Evolutionary conservation across 495 filamentous ascomycete genomes (phyloP), one percentile per base, ranked within the genome.

Genomic region (Chaetomium fimeti): DNA sequence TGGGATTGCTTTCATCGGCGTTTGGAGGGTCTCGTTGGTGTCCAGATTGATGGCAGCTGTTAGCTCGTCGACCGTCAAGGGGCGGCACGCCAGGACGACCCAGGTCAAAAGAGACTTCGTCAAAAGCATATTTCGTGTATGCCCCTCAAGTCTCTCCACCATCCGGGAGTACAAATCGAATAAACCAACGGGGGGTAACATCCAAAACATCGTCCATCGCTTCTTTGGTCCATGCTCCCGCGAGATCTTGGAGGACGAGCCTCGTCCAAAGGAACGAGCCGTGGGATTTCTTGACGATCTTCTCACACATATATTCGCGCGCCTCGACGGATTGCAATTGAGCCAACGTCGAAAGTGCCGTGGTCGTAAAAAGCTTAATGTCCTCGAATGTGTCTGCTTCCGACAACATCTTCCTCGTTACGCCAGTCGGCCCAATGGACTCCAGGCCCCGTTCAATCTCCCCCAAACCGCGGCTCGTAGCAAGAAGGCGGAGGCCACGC

Each of bases 211-310:
- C 60, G 3, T 73, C 64, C 64, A 77, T 74, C 0, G 56, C 69
- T 28, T 74, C 72, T 8, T 67, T 65, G 0, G 67, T 77, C 60
- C 66, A 76, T 0, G 59, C 61, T 22, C 60, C 56, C 40, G 68
- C 66, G 5, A 78, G 64, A 40, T 75, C 72, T 51, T 74, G 47
- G 1, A 76, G 52, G 3, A 77, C 72, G 6, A 78, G 70, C 5
- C 68, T 65, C 0, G 58, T 47, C 76, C 76, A 78, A 20, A 78
- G 62, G 24, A 77, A 78, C 0, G 68, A 76, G 4, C 76, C 76
- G 0, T 60, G 61, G 0, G 76, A 72, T 15, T 73, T 76, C 0
- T n/a, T 20, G 2, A 78, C 40, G n/a, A 78, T 73, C 29, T 68
- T 71, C 1, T 71, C 69, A 43, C 67, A 71, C 65, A 77, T 69